Base-by-base conservation (phyloP, 257 asterid genomes). In the Solanum clarkiae region DNA sequence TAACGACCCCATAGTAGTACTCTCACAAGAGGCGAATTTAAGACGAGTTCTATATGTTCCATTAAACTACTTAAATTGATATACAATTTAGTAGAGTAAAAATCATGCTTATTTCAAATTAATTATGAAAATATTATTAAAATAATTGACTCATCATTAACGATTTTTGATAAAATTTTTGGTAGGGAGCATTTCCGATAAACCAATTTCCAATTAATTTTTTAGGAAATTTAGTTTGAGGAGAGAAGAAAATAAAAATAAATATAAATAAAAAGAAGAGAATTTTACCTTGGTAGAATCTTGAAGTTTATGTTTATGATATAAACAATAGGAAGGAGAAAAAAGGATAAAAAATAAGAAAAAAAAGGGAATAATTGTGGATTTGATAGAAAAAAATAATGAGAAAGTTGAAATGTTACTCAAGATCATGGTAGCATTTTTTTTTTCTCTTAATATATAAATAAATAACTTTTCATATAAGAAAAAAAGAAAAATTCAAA, bases 281-380 rank as follows among this genome's bases (percentile, higher is more conserved):
- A 20, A 20, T 9, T 14, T 32, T 32, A 87, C 93, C 88, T 80
- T 83, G 22, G 75, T 53, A 62, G 87, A 51, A 79, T 77, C 86
- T 8, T 89, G 81, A 26, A 92, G 86, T 1, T 86, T 88, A 17
- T 47, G 80, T 14, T 74, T 87, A 70, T 72, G 82, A 51, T 8
- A 54, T 59, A 85, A 89, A 88, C 89, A 90, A 77, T 82, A 80
- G 32, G 90, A 57, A 60, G 90, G 89, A 40, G 53, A 45, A 16
- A 63, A 47, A 15, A 71, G 57, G 17, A 83, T 60, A 15, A 54
- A 75, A 55, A 56, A 11, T 18, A 20, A 10, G 53, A 80, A 14
- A 51, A 24, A 56, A 42, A 14, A 63, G 60, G 54, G 11, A 45
- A 45, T 69, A 69, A 53, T 29, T 51, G 10, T 71, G 57, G 86